Conservation (phyloP, 2,329 filamentous ascomycete species). For the Dothiorella sarmentorum region DNA sequence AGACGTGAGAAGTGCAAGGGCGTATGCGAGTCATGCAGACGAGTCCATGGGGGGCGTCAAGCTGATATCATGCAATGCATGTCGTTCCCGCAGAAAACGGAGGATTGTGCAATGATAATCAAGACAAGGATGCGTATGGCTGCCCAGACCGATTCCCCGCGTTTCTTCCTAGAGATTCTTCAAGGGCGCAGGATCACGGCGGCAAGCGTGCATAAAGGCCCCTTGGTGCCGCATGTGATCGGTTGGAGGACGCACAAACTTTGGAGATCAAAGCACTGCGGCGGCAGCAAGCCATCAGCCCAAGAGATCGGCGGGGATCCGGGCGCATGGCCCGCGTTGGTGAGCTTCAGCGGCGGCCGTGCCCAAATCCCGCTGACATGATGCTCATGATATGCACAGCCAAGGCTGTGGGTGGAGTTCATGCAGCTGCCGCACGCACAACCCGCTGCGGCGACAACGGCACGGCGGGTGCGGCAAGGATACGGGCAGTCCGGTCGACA, state of each 20-base stretch:
- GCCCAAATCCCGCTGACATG: too few relatives aligned
- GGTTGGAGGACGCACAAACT: slow-evolving; percentile 6
- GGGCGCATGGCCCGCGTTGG: background rate
- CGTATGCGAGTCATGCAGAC: slow-evolving; percentile 7
- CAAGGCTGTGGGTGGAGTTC: slow-evolving; percentile 14
- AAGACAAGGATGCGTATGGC: background rate
- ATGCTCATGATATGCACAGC: slow-evolving; percentile 13
- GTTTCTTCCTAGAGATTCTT: slow-evolving; percentile 11
- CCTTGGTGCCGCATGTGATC: slow-evolving; percentile 10
- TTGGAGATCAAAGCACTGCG: background rate
- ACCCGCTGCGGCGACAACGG: slow-evolving; percentile 6
- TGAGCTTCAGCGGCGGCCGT: slow-evolving; percentile 2
- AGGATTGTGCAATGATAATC: slow-evolving; percentile 3
- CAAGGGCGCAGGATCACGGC: slow-evolving; percentile 8
- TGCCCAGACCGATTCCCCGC: slow-evolving; percentile 14
- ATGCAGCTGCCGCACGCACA: slow-evolving; percentile 16
- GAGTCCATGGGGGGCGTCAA: slow-evolving; percentile 2
- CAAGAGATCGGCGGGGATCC: slow-evolving; percentile 13
- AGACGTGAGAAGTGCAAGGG: background rate
- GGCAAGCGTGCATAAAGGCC: slow-evolving; percentile 7
- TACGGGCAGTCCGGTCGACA: slow-evolving; percentile 5
- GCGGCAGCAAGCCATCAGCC: background rate
- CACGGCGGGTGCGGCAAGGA: slow-evolving; percentile 7
- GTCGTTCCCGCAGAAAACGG: background rate
- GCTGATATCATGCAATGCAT: slow-evolving; percentile 16